Conservation (phyloP, 2,329 filamentous ascomycete species). For the Huntiella savannae region DNA sequence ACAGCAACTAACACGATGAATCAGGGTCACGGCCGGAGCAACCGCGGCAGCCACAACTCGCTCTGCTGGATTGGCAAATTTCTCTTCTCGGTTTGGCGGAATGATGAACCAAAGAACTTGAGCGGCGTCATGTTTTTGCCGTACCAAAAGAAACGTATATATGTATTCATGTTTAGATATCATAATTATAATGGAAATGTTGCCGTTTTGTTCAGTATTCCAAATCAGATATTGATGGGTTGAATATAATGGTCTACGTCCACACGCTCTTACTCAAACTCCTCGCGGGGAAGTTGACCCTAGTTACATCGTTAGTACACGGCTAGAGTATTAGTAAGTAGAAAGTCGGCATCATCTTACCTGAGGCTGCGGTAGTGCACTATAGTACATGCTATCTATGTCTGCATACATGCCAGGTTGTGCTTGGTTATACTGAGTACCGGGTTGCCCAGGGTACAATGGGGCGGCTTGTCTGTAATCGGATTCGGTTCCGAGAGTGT, state of each 20-base stretch:
- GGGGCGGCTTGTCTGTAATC: constrained; percentile 56
- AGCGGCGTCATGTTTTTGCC: not conserved
- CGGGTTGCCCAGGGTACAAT: constrained; percentile 68
- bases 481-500: constrained; percentile 46
- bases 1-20: constrained; percentile 14
- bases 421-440: constrained; percentile 57
- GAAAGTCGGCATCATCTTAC: constrained; percentile 26
- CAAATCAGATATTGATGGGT: not conserved
- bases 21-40: constrained; percentile 40
- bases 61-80: constrained; percentile 46
- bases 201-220: not conserved
- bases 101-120: constrained; percentile 11
- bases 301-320: constrained; percentile 13
- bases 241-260: no score
- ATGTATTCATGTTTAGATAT: no score
- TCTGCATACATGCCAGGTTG: constrained; percentile 65
- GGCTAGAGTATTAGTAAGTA: no score
- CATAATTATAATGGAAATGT: no score
- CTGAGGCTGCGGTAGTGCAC: constrained; percentile 64
- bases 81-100: constrained; percentile 55
- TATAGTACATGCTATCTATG: constrained; percentile 76
- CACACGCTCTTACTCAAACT: constrained; percentile 21
- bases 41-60: constrained; percentile 34
- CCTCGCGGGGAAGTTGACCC: constrained; percentile 27
- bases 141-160: no score